Conservation (phyloP, 805 yeast species). For the Wickerhamiella slavikovae region DNA sequence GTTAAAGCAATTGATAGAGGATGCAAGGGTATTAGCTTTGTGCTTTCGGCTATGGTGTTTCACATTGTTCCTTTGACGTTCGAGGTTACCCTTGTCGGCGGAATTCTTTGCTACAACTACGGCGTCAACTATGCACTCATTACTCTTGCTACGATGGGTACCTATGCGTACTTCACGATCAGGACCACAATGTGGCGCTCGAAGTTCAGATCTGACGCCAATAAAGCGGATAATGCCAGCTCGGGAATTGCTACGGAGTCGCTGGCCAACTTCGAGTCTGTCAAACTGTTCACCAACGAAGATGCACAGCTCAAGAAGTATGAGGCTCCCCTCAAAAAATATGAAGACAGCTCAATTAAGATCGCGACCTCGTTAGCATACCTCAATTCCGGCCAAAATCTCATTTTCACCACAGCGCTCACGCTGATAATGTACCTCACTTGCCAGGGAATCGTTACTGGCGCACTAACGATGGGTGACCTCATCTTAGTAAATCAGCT, state of each 20-base stretch:
- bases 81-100: constrained; percentile 84
- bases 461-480: constrained; percentile 79
- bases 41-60: constrained; percentile 89
- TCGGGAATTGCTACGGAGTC: constrained; percentile 90
- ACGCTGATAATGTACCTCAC: constrained; percentile 99
- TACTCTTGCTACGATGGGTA: constrained; percentile 71
- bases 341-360: constrained; percentile 48
- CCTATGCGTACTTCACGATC: constrained; percentile 73
- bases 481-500: constrained; percentile 84
- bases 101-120: constrained; percentile 80
- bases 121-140: constrained; percentile 79
- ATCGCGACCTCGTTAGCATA: constrained; percentile 62
- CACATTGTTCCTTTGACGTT: constrained; percentile 84
- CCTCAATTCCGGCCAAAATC: constrained; percentile 57
- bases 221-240: constrained; percentile 87
- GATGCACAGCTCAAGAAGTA: constrained; percentile 58
- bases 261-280: constrained; percentile 73
- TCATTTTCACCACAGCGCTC: constrained; percentile 67
- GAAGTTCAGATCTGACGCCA: constrained; percentile 69
- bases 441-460: constrained; percentile 73
- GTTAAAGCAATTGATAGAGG: constrained; percentile 96
- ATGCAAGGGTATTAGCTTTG: constrained; percentile 90
- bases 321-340: constrained; percentile 47
- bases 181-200: constrained; percentile 95
- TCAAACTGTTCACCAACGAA: constrained; percentile 87